Evolutionary conservation across 2,329 filamentous ascomycete species (phyloP), one percentile per base, ranked within the genome.

Genomic region (Trichoderma sp.): DNA sequence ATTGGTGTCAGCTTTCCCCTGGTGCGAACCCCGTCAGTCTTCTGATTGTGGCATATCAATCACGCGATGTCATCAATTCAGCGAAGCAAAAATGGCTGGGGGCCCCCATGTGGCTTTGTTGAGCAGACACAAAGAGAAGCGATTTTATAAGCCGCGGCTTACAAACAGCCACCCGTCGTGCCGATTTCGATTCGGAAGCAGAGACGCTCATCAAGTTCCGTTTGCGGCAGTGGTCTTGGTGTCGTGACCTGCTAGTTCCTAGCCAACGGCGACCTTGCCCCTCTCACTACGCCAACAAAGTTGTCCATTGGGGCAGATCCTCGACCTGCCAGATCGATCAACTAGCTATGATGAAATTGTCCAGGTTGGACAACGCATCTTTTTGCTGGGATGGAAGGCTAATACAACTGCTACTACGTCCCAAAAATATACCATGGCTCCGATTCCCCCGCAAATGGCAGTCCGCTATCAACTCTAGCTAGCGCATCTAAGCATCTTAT

Each of bases 401-500:
- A 67, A 59, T 59, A 1, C 17, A 5, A 32, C 30, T 59, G 57
- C 13, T 20, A 3, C 11, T 15, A 62, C 39, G 47, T n/a, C 20
- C 20, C 57, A 61, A n/a, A 50, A 23, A n/a, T 15, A 36, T 69
- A 36, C 43, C 55, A 9, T 36, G 66, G 53, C n/a, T 17, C 66
- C 66, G 20, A 69, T 61, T 62, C 66, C 66, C 66, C 66, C 66
- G 39, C 66, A 69, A 28, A 69, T 32, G 20, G 55, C 13, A 39
- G 23, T 28, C 66, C 17, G 34, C 50, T 39, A 39, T 67, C 64
- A 58, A 28, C 3, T 39, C 64, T 58, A 67, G 64, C 64, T 57
- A 67, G 64, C 64, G 66, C 17, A 43, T 43, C 66, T 69, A 62
- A 53, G 66, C 66, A 62, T 69, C 66, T 62, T 62, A 69, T 69